Evolutionary conservation across 768 basidiomycete genomes (phyloP).

Genomic region (Lentinula boryana): DNA sequence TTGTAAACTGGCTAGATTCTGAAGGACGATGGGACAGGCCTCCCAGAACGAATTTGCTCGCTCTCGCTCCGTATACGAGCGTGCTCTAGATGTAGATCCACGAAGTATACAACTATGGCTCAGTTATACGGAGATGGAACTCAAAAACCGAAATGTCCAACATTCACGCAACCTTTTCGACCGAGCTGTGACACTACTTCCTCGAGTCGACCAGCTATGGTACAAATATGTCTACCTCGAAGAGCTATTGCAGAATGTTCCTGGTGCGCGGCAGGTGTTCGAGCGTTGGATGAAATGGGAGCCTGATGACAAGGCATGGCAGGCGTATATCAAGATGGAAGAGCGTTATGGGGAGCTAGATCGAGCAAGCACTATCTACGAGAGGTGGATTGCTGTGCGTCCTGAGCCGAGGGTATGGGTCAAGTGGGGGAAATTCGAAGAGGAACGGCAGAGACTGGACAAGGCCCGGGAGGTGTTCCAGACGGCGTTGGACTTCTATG

Average conservation of each 20-base stretch:
- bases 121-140: constrained; percentile 93
- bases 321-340: constrained; percentile 98
- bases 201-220: constrained; percentile 96
- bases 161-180: constrained; percentile 97
- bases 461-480: constrained; percentile 87
- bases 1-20: constrained; percentile 1
- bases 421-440: constrained; percentile 87
- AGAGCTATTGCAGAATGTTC: constrained; percentile 92
- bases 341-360: constrained; percentile 89
- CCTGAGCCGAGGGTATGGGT: constrained; percentile 80
- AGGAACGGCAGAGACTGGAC: constrained; percentile 68
- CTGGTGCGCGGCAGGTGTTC: constrained; percentile 95
- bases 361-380: constrained; percentile 88
- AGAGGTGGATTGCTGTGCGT: constrained; percentile 76
- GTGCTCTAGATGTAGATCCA: constrained; percentile 93
- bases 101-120: constrained; percentile 90
- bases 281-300: constrained; percentile 99
- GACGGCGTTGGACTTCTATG: constrained; percentile 85
- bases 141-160: constrained; percentile 96
- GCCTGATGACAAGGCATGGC: constrained; percentile 99
- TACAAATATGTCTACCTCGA: constrained; percentile 99
- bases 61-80: constrained; percentile 92
- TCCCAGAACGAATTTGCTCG: constrained; percentile 95
- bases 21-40: constrained; percentile 42
- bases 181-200: constrained; percentile 92